Base-by-base conservation (phyloP, 192 early-diverging fungal species). In the Coemansia sp. region DNA sequence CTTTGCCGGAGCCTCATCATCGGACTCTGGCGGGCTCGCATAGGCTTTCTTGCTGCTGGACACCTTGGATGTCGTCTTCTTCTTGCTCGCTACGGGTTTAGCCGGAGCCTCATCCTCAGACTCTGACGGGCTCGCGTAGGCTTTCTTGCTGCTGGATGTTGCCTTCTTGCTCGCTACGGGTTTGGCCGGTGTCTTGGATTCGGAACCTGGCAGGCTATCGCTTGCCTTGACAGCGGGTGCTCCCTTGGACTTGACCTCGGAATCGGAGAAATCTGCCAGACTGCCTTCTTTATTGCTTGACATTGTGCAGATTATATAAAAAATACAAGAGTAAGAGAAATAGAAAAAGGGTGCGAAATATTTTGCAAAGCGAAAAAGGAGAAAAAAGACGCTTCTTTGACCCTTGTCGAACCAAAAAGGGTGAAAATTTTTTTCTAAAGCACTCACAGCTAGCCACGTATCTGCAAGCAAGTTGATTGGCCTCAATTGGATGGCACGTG, bases 21-120 rank as follows among this genome's bases (percentile, higher is more conserved):
- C 46, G 24, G 46, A 50, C 6, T 8, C 21, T 2, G 46, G 9
- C 46, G 46, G 46, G 46, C 9, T 50, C 46, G 7, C 46, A 10
- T 26, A 26, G 21, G 10, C 46, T 8, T 65, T 60, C 59, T 61
- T 68, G 46, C 60, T 65, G 36, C 33, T 45, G 11, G 64, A 65
- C 39, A 24, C n/a, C 62, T 67, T 68, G 21, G 38, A 36, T 18
- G 55, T 2, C 33, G 23, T 2, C 46, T 50, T 50, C 23, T 50
- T 50, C 9, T 7, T 3, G 10, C 2, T 4, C 0, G 46, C 23
- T 24, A 13, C 46, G 1, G 46, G 46, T 8, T 50, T 50, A 2
- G 46, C 21, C 2, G 46, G 23, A 5, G 46, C 20, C 7, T 50
- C 46, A 13, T 8, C 21, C 9, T 50, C 46, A 13, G 46, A 50